Percentiles rank a stretch among this genome's conserved stretches.
These are phyloP conservation scores for Golubevia pallescens DNA, from an alignment of 1,284 basidiomycete species.

Conservation along the genomic window DNA sequence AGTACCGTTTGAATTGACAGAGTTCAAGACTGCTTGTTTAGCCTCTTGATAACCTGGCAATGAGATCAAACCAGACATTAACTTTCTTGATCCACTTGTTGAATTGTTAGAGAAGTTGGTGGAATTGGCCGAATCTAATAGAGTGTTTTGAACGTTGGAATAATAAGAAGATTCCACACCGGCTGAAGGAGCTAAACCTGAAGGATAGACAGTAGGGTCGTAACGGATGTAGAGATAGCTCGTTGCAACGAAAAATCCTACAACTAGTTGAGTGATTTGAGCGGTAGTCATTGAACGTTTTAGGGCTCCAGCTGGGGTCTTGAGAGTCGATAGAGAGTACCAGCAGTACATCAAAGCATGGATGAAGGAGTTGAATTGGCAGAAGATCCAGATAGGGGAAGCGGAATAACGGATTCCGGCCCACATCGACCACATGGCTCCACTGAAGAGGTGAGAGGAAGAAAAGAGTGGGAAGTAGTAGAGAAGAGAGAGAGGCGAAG, in stretches of 20 bases:
- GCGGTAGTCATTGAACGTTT: slow-evolving; percentile 47
- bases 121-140: neutral
- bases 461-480: no score
- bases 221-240: slow-evolving; percentile 29
- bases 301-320: slow-evolving; percentile 36
- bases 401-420: slow-evolving; percentile 42
- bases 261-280: slow-evolving; percentile 48
- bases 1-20: no score
- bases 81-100: no score
- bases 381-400: slow-evolving; percentile 12
- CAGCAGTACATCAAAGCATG: slow-evolving; percentile 39
- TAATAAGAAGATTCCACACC: slow-evolving; percentile 7
- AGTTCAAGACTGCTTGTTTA: no score
- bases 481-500: no score
- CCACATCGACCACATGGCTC: slow-evolving; percentile 57
- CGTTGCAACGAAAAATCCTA: slow-evolving; percentile 28
- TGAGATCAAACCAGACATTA: no score
- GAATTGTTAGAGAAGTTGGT: neutral
- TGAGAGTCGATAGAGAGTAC: slow-evolving; percentile 45
- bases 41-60: no score
- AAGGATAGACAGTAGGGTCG: slow-evolving; percentile 26
- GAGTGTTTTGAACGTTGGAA: no score
- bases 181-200: slow-evolving; percentile 20
- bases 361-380: slow-evolving; percentile 13
- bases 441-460: slow-evolving; percentile 9